These are phyloP conservation scores for Hygrophorus russula DNA, from an alignment of 768 basidiomycete genomes.

Conservation along the genomic window DNA sequence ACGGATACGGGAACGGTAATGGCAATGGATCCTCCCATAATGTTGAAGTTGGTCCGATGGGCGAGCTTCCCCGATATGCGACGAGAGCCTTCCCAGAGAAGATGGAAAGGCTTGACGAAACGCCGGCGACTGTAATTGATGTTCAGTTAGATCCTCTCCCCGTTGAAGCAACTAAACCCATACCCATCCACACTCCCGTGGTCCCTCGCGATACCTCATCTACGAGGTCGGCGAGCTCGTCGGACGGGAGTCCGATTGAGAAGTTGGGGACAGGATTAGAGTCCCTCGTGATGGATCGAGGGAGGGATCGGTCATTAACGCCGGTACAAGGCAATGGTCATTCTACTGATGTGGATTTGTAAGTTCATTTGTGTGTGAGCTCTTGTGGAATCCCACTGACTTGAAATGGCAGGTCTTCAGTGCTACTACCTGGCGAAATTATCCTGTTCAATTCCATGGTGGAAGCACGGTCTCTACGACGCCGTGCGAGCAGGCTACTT, in stretches of 20 bases:
- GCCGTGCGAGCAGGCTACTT: constrained; percentile 47
- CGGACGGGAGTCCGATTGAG: constrained; percentile 34
- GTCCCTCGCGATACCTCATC: constrained; percentile 7
- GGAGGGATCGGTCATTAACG: constrained; percentile 41
- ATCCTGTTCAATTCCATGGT: constrained; percentile 43
- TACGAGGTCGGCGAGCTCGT: constrained; percentile 31
- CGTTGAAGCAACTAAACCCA: not conserved
- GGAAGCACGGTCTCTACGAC: constrained; percentile 40
- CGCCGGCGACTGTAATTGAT: not conserved
- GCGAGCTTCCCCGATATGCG: constrained; percentile 18
- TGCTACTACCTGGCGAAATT: constrained; percentile 30
- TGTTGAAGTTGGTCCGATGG: constrained; percentile 29
- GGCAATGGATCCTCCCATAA: constrained; percentile 4
- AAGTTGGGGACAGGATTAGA: constrained; percentile 23
- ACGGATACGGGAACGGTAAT: constrained; percentile 6
- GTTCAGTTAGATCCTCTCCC: not conserved
- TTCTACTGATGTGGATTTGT: constrained; percentile 33
- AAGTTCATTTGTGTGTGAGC: constrained; percentile 10
- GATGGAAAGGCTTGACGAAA: not conserved
- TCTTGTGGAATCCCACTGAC: not conserved
- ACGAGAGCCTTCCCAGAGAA: not conserved
- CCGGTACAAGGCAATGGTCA: constrained; percentile 40
- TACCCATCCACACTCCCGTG: constrained; percentile 15
- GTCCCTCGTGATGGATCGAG: constrained; percentile 28
- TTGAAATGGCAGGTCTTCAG: constrained; percentile 5